Conservation (phyloP, 192 early-diverging fungal genomes). For the Gigaspora rosea region DNA sequence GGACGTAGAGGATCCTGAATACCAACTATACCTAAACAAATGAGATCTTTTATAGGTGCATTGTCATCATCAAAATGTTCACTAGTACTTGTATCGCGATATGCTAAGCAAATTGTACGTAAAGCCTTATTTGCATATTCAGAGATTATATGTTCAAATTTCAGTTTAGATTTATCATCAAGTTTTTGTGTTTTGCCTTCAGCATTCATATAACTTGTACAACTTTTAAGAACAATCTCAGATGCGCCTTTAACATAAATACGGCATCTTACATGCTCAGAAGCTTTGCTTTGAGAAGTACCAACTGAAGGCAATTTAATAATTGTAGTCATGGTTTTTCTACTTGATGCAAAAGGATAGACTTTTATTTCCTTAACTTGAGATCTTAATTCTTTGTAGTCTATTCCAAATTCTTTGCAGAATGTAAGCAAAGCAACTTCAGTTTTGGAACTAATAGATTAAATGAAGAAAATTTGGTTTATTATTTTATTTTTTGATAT, state of each 20-base stretch:
- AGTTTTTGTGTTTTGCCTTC: slow-evolving; percentile 53
- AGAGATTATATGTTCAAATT: slow-evolving; percentile 55
- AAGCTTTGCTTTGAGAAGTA: slow-evolving; percentile 31
- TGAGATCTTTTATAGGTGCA: slow-evolving; percentile 53
- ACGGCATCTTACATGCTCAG: slow-evolving; percentile 43
- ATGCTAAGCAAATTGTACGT: slow-evolving; percentile 74
- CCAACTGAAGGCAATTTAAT: slow-evolving; percentile 43
- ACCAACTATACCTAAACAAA: slow-evolving; percentile 76
- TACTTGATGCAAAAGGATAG: slow-evolving; percentile 86
- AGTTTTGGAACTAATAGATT: slow-evolving; percentile 61
- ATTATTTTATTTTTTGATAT: neutral
- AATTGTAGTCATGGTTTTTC: slow-evolving; percentile 87
- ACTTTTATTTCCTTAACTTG: slow-evolving; percentile 61
- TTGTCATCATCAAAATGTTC: slow-evolving; percentile 60
- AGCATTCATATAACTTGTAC: slow-evolving; percentile 60
- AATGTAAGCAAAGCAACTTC: slow-evolving; percentile 78
- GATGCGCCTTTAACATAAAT: slow-evolving; percentile 79
- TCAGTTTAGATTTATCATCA: slow-evolving; percentile 42
- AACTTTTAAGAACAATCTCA: slow-evolving; percentile 71
- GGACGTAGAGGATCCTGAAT: slow-evolving; percentile 88
- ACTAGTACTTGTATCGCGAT: slow-evolving; percentile 53
- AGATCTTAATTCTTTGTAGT: slow-evolving; percentile 58
- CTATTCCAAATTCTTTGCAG: slow-evolving; percentile 61
- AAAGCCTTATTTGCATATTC: slow-evolving; percentile 67
- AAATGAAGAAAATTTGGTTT: neutral